Conservation (phyloP, 768 basidiomycete species). For the Boletus rubescentipes region DNA sequence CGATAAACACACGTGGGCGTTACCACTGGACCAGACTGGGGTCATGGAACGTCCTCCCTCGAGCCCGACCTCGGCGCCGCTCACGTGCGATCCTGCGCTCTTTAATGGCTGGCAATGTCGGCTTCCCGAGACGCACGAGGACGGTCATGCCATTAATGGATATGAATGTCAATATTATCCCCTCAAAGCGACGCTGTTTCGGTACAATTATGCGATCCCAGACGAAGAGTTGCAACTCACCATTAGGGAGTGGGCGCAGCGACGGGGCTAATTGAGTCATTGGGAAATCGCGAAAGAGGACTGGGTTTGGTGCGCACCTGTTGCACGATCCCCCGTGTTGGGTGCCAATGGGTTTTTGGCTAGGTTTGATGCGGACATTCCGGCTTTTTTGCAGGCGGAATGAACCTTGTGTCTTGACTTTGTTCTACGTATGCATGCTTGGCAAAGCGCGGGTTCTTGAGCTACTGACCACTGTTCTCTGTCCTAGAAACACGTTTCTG, state of each 20-base stretch:
- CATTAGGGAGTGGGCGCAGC: conserved; percentile 7
- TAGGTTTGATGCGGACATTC: conserved; percentile 25
- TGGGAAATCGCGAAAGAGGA: neutral
- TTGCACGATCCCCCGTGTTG: too few relatives aligned
- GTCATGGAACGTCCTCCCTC: neutral
- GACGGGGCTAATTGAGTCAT: conserved; percentile 7
- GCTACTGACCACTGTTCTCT: too few relatives aligned
- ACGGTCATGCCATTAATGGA: neutral
- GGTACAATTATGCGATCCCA: conserved; percentile 8
- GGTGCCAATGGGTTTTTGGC: neutral
- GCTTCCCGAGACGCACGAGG: neutral
- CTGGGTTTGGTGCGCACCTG: conserved; percentile 21
- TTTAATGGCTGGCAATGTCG: neutral
- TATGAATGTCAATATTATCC: neutral
- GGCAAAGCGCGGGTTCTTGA: too few relatives aligned
- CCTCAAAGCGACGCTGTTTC: neutral
- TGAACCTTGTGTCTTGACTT: too few relatives aligned
- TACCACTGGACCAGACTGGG: neutral
- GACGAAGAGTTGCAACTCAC: neutral
- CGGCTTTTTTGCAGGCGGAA: neutral
- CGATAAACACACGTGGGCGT: conserved; percentile 21
- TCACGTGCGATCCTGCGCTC: neutral
- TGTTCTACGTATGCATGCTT: too few relatives aligned
- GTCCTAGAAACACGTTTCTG: too few relatives aligned
- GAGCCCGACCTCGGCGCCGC: neutral